A percentile compares a stretch with the other conserved stretches of the same genome.
These are phyloP conservation scores for Ulmus americana DNA, from an alignment of 331 rosid species.

Conservation along the genomic window DNA sequence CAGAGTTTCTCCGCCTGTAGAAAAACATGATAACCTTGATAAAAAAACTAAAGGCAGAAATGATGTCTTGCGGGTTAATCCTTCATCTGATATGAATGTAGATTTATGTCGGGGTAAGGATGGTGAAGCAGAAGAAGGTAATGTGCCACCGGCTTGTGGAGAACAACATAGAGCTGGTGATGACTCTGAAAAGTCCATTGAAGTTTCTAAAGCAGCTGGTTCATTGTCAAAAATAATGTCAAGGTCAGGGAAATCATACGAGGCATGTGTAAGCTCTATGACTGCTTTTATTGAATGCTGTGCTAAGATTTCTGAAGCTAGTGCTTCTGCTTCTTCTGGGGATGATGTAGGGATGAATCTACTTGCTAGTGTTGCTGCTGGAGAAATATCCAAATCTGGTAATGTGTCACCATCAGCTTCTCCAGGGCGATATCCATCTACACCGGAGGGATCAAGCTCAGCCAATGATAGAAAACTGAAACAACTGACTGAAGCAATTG, in stretches of 20 bases:
- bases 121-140: constrained; percentile 38
- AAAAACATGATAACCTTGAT: constrained; percentile 54
- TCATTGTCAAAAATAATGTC: constrained; percentile 41
- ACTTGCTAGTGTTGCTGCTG: constrained; percentile 85
- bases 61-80: constrained; percentile 41
- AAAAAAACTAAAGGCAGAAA: constrained; percentile 36
- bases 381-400: constrained; percentile 65
- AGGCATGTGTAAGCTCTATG: constrained; percentile 70
- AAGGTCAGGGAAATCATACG: constrained; percentile 46
- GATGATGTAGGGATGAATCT: constrained; percentile 80
- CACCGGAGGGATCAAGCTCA: constrained; percentile 31
- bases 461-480: constrained; percentile 38
- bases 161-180: constrained; percentile 38
- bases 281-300: constrained; percentile 81
- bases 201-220: constrained; percentile 35
- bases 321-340: constrained; percentile 40
- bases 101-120: constrained; percentile 48
- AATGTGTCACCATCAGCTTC: constrained; percentile 47
- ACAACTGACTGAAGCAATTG: constrained; percentile 3
- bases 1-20: constrained; percentile 59
- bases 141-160: constrained; percentile 44
- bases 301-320: constrained; percentile 62
- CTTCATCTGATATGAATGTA: constrained; percentile 35
- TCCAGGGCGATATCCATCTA: constrained; percentile 40
- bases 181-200: constrained; percentile 34